Percentiles rank a stretch among this genome's conserved stretches.
These are phyloP conservation scores for Hypoxylon fuscum DNA, from an alignment of 495 filamentous ascomycete species.

Conservation along the genomic window DNA sequence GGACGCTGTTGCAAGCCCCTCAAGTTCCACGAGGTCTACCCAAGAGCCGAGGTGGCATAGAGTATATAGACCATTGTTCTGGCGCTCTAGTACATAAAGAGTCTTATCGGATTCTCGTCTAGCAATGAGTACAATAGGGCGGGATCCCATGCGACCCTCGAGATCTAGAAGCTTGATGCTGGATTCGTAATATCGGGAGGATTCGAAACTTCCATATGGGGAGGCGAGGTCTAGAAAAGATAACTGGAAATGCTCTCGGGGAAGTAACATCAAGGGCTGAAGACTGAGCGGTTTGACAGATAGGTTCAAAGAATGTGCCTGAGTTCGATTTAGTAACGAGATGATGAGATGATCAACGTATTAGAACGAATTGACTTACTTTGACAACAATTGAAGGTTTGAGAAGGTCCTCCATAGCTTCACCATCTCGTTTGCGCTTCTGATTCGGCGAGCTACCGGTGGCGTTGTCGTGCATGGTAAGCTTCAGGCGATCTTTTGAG, in stretches of 20 bases:
- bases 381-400: conserved; percentile 58
- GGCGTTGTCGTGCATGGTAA: conserved; percentile 9
- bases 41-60: conserved; percentile 74
- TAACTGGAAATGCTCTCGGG: conserved; percentile 67
- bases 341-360: neutral
- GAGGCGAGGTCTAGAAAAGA: conserved; percentile 67
- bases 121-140: conserved; percentile 71
- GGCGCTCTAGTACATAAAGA: conserved; percentile 78
- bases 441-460: conserved; percentile 15
- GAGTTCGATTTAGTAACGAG: conserved; percentile 29
- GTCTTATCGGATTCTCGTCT: conserved; percentile 65
- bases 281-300: conserved; percentile 67
- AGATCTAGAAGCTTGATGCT: conserved; percentile 70
- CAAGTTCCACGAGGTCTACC: conserved; percentile 64
- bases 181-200: conserved; percentile 65
- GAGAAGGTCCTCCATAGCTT: conserved; percentile 58
- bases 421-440: conserved; percentile 45
- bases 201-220: conserved; percentile 59
- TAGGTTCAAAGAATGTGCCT: conserved; percentile 68
- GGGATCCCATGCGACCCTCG: conserved; percentile 59
- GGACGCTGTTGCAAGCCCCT: conserved; percentile 51
- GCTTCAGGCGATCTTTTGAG: conserved; percentile 41
- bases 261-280: conserved; percentile 67
- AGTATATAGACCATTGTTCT: conserved; percentile 70
- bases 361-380: conserved; percentile 40